Conservation (phyloP, 192 early-diverging fungal species). For the Umbelopsis sp. region DNA sequence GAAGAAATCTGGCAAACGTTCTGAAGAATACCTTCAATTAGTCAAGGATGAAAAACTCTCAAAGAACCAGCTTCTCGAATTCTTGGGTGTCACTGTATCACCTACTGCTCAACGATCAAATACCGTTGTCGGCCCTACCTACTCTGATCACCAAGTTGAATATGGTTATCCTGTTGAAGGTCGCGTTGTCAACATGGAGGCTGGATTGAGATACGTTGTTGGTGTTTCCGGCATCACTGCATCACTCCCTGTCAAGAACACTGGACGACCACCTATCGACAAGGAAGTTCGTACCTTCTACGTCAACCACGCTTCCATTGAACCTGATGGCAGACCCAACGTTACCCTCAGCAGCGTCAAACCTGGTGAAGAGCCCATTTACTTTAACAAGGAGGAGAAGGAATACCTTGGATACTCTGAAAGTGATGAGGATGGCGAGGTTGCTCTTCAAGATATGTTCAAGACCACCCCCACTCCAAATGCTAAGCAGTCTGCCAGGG, state of each 20-base stretch:
- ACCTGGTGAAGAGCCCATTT: not conserved
- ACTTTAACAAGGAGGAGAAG: not conserved
- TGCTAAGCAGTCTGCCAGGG: not conserved
- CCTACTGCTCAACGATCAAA: slow-evolving; percentile 20
- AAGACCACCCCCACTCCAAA: not conserved
- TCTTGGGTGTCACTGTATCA: slow-evolving; percentile 27
- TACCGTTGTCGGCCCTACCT: slow-evolving; percentile 53
- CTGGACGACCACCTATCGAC: slow-evolving; percentile 20
- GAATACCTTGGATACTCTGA: not conserved
- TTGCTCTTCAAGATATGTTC: not conserved
- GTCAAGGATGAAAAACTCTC: slow-evolving; percentile 28
- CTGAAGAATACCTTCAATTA: slow-evolving; percentile 29
- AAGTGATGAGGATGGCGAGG: not conserved
- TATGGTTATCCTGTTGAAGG: slow-evolving; percentile 56
- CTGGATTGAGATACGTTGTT: slow-evolving; percentile 44
- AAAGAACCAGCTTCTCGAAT: slow-evolving; percentile 36
- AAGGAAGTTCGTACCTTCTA: slow-evolving; percentile 56
- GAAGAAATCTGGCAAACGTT: slow-evolving; percentile 50
- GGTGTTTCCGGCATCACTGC: slow-evolving; percentile 71
- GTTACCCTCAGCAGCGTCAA: slow-evolving; percentile 23
- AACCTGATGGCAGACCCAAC: slow-evolving; percentile 49
- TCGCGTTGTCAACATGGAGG: slow-evolving; percentile 57
- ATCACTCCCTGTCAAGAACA: slow-evolving; percentile 39
- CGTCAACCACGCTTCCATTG: slow-evolving; percentile 59
- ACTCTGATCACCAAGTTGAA: slow-evolving; percentile 48